Evolutionary conservation across 768 basidiomycete species (phyloP).

Genomic region (Russula foetens): DNA sequence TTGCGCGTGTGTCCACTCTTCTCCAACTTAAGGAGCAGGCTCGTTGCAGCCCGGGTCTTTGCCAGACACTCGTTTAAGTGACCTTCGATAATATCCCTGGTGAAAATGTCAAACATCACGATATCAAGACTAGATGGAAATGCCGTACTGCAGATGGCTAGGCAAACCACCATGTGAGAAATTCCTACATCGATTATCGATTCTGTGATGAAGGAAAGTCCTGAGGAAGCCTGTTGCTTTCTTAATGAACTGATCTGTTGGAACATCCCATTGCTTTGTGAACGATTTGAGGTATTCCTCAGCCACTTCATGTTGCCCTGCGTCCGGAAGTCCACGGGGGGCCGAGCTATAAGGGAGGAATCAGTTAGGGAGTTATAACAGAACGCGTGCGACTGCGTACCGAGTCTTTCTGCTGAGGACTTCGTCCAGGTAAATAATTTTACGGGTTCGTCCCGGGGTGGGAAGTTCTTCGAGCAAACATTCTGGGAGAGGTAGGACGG

Average conservation of each 20-base stretch:
- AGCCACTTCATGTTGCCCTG: conserved; percentile 3
- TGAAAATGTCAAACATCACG: not conserved
- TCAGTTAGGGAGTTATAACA: not conserved
- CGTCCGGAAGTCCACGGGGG: conserved; percentile 12
- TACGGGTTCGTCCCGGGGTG: not conserved
- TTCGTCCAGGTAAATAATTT: conserved; percentile 11
- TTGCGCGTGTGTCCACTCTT: conserved; percentile 11
- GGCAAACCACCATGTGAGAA: not conserved
- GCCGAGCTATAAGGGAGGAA: not conserved
- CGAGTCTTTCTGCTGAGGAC: not conserved
- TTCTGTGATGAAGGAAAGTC: not conserved
- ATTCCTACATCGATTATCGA: not conserved
- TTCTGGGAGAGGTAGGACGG: not conserved
- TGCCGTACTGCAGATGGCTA: not conserved
- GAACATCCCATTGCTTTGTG: not conserved
- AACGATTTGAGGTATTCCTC: conserved; percentile 4
- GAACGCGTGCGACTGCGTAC: not conserved
- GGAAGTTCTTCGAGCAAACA: not conserved
- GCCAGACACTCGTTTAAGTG: not conserved
- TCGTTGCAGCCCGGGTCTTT: not conserved
- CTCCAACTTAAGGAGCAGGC: conserved; percentile 9
- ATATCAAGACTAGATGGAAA: not conserved
- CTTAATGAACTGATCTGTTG: not conserved
- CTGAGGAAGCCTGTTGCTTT: not conserved
- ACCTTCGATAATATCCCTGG: not conserved